Base-by-base conservation (phyloP, 129 eudicot genomes). In the Escallonia rubra region DNA sequence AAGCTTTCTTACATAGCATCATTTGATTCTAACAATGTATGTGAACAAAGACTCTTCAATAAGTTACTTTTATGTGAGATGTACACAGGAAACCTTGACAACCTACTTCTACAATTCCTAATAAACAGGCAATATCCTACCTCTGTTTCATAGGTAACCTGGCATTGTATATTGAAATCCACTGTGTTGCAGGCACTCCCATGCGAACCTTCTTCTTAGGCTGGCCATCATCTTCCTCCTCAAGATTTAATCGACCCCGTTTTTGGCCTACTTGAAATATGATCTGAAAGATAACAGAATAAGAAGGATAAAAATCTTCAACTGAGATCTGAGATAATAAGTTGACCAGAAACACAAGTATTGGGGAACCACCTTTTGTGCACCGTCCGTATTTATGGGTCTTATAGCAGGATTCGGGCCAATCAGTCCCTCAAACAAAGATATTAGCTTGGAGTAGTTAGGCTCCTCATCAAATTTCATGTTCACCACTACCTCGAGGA, bases 401-500 rank as follows among this genome's bases (percentile, higher is more conserved):
- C 94, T 79, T 15, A 83, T 71, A 23, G 87, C 75, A 64, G 96
- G 94, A 79, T 86, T 84, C 45, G 93, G 59, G 5, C 88, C 90
- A 43, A 89, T 71, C 54, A 86, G 65, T 6, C 90, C 84, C 70
- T 83, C 94, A 52, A 89, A 89, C 46, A 89, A 71, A 56, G 94
- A 86, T 66, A 89, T 86, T 53, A 89, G 63, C 84, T 86, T 89
- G 16, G 94, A 76, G 79, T 89, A 89, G 59, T 86, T 89, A 42
- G 96, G 96, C 63, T 89, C 96, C 72, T 89, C 96, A 69, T 89
- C 96, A 67, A 89, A 89, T 80, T 86, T 89, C 88, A 89, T 81
- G 78, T 86, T 89, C 68, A 81, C 83, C 67, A 89, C 90, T 56
- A 73, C 64, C 60, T 89, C 94, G 44, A 89, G 86, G 75, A 86